Base-by-base conservation (phyloP, 2,329 filamentous ascomycete species). In the Monilinia fructigena region DNA sequence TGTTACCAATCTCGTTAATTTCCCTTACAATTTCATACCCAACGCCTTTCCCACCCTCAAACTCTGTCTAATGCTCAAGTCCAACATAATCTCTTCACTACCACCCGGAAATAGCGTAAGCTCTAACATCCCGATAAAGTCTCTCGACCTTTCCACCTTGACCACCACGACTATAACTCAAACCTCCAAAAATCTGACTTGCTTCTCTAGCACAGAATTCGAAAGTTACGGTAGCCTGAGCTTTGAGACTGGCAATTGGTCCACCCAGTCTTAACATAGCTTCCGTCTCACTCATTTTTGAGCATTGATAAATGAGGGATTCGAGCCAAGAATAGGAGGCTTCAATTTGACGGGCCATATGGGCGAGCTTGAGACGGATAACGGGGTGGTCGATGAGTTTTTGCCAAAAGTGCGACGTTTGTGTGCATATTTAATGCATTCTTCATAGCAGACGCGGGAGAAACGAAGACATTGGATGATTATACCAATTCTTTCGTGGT, bases 321-420 rank as follows among this genome's bases (percentile, higher is more conserved):
- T 99, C 95, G 67, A 98, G 86, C 95, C 95, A 99, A 80, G 90
- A 91, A 82, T 95, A 95, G n/a, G 89, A 91, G 31, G 95, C 93
- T 80, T 99, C 95, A 78, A 98, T 96, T 81, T 98, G 95, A 66
- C 95, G 89, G 3, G 93, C 94, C 95, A 99, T 99, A 80, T 98
- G 91, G 2, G 95, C 95, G 54, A 99, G 89, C 83, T 98, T 98
- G 81, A 97, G 88, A 14, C 95, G 92, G 79, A 98, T 98, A 74
- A 98, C 95, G 4, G 94, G 92, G 80, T 99, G 95, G 72, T 97
- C 91, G 76, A 97, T 95, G 71, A 99, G 89, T 76, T 91, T 85
- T 97, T 95, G 82, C 93, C 93, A 75, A 99, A 99, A 0, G 95
- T 98, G 74, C 88, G 88, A 73, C 95, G 92, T 87, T 99, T 99